Base-by-base conservation (phyloP, 2,329 filamentous ascomycete species). In the Bretziella fagacearum region DNA sequence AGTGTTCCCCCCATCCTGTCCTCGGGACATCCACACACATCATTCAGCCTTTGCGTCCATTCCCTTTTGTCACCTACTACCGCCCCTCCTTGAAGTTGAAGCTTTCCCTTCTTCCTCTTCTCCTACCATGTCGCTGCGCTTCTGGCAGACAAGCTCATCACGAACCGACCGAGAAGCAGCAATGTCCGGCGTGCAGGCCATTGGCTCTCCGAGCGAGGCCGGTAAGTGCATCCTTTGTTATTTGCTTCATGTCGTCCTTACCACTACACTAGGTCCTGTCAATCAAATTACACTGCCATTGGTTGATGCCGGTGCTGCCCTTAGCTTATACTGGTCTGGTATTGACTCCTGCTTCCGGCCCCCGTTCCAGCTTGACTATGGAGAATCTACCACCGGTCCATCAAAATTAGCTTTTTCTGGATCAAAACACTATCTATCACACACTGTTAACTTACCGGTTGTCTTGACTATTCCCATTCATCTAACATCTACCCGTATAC, bases 81-180 rank as follows among this genome's bases (percentile, higher is more conserved):
- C 27, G 44, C 29, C 33, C 20, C 37, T 44, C 37, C 44, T 27
- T 40, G 35, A 45, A 46, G 39, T 36, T 40, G 41, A 29, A 45
- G 32, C 25, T 46, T 49, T 48, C 45, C 49, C 44, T 46, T 47
- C 36, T 51, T 46, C 37, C 37, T 52, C 43, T 37, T 47, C 47
- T 45, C 44, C 49, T 49, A 54, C 56, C 53, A 61, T 64, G 61
- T 57, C 59, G 46, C 41, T 48, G 46, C 46, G 46, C 46, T 48
- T 48, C 40, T 48, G 46, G 46, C 46, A 48, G 46, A 48, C 46
- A 44, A 48, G 46, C 23, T 44, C 40, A 44, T 44, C 41, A 37
- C 20, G 26, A 41, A 35, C 27, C 29, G 22, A 45, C 44, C 27
- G 27, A 37, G 45, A 48, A 51, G 41, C 44, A 44, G 45, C 40